Evolutionary conservation across 1,284 basidiomycete species (phyloP), one percentile per base, ranked within the genome.

Genomic region (Boletus semigastroideus): DNA sequence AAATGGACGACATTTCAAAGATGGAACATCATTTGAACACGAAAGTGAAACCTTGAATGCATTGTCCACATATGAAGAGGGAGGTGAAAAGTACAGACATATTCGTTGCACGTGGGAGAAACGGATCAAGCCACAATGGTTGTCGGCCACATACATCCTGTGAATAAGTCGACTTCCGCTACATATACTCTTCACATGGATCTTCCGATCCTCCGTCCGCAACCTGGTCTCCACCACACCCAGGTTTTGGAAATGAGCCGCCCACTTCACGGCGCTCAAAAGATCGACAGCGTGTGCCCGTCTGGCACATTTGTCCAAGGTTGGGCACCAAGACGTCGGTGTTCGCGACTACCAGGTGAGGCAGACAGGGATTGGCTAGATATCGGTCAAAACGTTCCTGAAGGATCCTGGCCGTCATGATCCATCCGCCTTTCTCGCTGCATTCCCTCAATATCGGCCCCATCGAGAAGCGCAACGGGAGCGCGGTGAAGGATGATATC

Each of bases 381-480:
- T 57, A 48, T 28, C 22, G 57, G 41, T 62, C 46, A 16, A 52
- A 51, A 38, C 31, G 57, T 4, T 60, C 53, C 30, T 60, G 53
- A 8, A 62, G 47, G 5, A 46, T 9, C 52, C 16, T 16, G 2
- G 60, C 33, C 4, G 46, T 54, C 37, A n/a, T 25, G 20, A 60
- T 48, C 42, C 64, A 20, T 33, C 46, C 58, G n/a, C 4, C 51
- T 13, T 38, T 61, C 42, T 64, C 57, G 12, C 17, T 46, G 25
- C 3, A 27, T 43, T 60, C 57, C 27, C n/a, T 33, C 42, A 60
- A 33, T 13, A 54, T 37, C 4, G 0, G 38, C 2, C 40, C 9
- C 53, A 64, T 60, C n/a, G 51, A 64, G 33, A 61, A 60, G 7
- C 60, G 53, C 30, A 42, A 20, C 4, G 62, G 62, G 2, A 64